phyloP scores from a whole-genome alignment of 2,329 filamentous ascomycete species.

The Cercospora berteroae region DNA sequence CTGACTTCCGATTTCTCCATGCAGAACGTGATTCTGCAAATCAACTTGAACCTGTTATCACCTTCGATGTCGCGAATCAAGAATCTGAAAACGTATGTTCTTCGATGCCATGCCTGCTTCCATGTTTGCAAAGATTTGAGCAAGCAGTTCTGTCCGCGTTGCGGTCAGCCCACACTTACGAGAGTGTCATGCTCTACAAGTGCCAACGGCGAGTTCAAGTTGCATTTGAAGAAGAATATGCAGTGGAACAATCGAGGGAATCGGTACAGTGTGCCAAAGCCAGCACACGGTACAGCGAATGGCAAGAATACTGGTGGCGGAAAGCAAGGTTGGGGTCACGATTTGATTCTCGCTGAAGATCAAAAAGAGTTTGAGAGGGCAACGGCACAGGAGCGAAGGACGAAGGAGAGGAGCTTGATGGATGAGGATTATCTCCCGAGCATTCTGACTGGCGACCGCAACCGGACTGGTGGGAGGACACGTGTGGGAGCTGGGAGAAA shows the following conservation, averaged over 20 bases:
- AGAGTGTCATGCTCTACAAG: conserved; percentile 84
- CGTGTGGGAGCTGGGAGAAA: conserved; percentile 82
- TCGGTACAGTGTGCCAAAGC: conserved; percentile 89
- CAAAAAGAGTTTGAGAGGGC: conserved; percentile 85
- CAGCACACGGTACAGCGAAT: conserved; percentile 74
- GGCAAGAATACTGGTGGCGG: conserved; percentile 73
- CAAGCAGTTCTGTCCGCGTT: conserved; percentile 89
- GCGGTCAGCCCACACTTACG: conserved; percentile 82
- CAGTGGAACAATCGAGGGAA: conserved; percentile 95
- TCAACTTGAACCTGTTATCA: conserved; percentile 88
- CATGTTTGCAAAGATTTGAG: conserved; percentile 75
- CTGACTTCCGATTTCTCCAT: conserved; percentile 96
- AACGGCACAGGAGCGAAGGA: conserved; percentile 60
- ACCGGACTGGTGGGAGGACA: conserved; percentile 62
- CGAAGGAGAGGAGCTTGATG: conserved; percentile 78
- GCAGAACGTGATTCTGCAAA: conserved; percentile 93
- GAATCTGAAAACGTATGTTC: conserved; percentile 80
- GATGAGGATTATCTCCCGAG: conserved; percentile 88
- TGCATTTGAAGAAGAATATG: conserved; percentile 92
- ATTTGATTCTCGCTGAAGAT: conserved; percentile 85
- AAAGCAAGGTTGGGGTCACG: conserved; percentile 80
- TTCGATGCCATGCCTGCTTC: conserved; percentile 95
- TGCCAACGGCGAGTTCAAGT: conserved; percentile 71
- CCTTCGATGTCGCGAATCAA: conserved; percentile 75
- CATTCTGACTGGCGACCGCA: conserved; percentile 77